Evolutionary conservation across 2,329 filamentous ascomycete genomes (phyloP), one percentile per base, ranked within the genome.

Genomic region (Fusarium sp.): DNA sequence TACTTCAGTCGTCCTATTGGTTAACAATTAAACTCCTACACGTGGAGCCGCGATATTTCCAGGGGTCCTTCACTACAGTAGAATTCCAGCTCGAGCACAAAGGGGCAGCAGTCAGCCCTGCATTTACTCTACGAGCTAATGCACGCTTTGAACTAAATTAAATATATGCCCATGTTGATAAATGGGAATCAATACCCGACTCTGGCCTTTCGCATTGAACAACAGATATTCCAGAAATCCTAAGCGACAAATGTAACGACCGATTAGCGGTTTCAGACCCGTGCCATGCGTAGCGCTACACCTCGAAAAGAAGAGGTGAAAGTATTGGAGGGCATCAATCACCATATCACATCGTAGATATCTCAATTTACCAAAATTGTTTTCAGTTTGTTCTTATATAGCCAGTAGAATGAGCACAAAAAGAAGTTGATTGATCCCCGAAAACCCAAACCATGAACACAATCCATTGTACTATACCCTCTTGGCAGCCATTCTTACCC

Each of bases 31-130:
- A 26, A 50, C 35, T 48, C 22, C 19, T 39, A 22, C 52, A 49
- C 46, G 36, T 55, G 53, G 28, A 38, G 34, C 28, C 32, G 29
- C 24, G 45, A 34, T n/a, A 28, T 34, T 36, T 65, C 28, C 41
- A 63, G 62, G 53, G 49, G 45, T 35, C 24, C 24, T 29, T 51
- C 46, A 44, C 48, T 51, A 42, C 46, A 44, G 44, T 51, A 42
- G 12, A 39, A 49, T 51, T 53, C 47, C 48, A 63, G 48, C 44
- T 53, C 47, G 45, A 63, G 48, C 44, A 58, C 36, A 42, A 36
- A 44, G 38, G 31, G 42, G 15, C 15, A 35, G 28, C 24, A 48
- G n/a, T 29, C 43, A 49, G 15, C 29, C 22, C 54, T 50, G 39
- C 28, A 43, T 19, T 19, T 3, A 38, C 44, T 39, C 44, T 10